phyloP scores from a whole-genome alignment of 2,329 filamentous ascomycete genomes.

The Botryotinia narcissicola region DNA sequence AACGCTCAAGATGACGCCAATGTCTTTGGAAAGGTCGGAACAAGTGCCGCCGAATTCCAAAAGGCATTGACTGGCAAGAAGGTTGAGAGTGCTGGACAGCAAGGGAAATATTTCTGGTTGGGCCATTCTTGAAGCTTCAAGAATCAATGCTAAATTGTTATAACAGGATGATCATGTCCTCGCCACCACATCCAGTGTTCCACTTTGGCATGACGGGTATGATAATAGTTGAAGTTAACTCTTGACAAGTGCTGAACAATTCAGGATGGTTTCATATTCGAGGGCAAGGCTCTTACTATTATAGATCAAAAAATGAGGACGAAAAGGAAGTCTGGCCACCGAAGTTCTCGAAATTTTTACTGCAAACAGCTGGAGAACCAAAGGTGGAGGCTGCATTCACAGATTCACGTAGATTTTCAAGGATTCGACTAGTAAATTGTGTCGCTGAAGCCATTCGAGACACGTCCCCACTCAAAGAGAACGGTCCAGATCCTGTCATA shows the following conservation, averaged over 20 bases:
- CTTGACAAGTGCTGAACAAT: slow-evolving; percentile 20
- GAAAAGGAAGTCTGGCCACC: slow-evolving; percentile 73
- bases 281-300: slow-evolving; percentile 74
- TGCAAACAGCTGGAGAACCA: slow-evolving; percentile 59
- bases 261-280: slow-evolving; percentile 81
- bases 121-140: background rate
- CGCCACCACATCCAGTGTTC: slow-evolving; percentile 82
- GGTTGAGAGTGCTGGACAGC: slow-evolving; percentile 68
- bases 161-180: slow-evolving; percentile 64
- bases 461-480: slow-evolving; percentile 77
- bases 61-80: slow-evolving; percentile 72
- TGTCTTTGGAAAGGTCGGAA: slow-evolving; percentile 89
- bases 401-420: slow-evolving; percentile 74
- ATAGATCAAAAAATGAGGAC: slow-evolving; percentile 57
- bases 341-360: slow-evolving; percentile 81
- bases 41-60: slow-evolving; percentile 70
- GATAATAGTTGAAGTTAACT: background rate
- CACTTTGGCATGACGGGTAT: slow-evolving; percentile 73
- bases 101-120: slow-evolving; percentile 95
- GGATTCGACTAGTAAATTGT: slow-evolving; percentile 80
- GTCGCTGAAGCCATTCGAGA: slow-evolving; percentile 72
- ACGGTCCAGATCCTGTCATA: slow-evolving; percentile 88
- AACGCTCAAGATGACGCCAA: slow-evolving; percentile 75
- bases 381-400: slow-evolving; percentile 71
- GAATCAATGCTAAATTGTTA: slow-evolving; percentile 4